Evolutionary conservation across 1,284 basidiomycete species (phyloP).

Genomic region (Ceratobasidium sp.): DNA sequence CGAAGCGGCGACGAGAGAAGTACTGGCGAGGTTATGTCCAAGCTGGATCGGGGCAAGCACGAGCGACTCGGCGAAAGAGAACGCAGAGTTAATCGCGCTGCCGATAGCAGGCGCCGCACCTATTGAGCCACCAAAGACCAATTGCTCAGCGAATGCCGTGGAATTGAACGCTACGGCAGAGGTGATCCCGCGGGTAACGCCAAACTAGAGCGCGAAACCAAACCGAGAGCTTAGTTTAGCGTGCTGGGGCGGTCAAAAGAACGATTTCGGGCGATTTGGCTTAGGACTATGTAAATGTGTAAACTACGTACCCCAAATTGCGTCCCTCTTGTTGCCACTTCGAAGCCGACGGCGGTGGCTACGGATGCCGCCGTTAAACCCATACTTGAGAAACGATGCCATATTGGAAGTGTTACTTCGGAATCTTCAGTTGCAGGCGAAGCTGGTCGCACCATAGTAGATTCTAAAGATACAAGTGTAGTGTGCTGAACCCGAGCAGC

Average conservation of each 20-base stretch:
- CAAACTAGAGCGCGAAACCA: conserved; percentile 64
- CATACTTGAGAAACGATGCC: conserved; percentile 41
- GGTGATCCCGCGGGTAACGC: conserved; percentile 72
- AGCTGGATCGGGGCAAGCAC: conserved; percentile 79
- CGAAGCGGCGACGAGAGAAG: conserved; percentile 77
- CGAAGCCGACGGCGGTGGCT: conserved; percentile 72
- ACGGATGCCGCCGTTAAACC: conserved; percentile 63
- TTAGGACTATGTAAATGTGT: conserved; percentile 45
- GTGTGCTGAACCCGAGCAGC: no score
- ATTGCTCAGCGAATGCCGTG: conserved; percentile 71
- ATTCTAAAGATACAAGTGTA: no score
- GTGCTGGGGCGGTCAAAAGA: neutral
- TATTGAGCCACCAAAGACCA: conserved; percentile 70
- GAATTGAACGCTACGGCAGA: conserved; percentile 69
- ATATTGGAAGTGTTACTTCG: conserved; percentile 10
- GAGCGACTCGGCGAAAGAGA: conserved; percentile 75
- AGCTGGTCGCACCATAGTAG: neutral
- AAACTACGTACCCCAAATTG: conserved; percentile 70
- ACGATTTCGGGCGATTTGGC: neutral
- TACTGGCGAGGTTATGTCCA: conserved; percentile 80
- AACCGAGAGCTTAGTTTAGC: neutral
- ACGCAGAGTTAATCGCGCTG: conserved; percentile 70
- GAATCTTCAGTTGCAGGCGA: neutral
- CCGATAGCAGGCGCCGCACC: conserved; percentile 70
- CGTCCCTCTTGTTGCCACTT: conserved; percentile 75